phyloP scores from a whole-genome alignment of 1,139 yeast genomes.

The Kurtzmaniella natalensis region DNA sequence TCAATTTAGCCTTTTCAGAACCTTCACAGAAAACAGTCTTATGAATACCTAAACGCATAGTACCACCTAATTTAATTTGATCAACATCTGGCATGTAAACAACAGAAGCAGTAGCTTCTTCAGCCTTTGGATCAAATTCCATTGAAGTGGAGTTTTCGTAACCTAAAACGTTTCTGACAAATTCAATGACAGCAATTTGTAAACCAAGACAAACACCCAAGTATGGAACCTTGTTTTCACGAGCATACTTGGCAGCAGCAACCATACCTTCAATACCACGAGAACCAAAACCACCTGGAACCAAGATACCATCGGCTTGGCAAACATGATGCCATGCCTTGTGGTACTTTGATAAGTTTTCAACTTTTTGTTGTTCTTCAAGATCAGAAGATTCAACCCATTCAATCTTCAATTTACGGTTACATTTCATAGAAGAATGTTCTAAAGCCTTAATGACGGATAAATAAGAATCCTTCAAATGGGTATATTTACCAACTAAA shows the following conservation, averaged over 20 bases:
- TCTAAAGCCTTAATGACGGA: conserved; percentile 94
- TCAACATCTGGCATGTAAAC: conserved; percentile 99
- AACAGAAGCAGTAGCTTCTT: conserved; percentile 71
- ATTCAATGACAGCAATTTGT: conserved; percentile 96
- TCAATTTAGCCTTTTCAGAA: conserved; percentile 67
- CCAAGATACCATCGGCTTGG: conserved; percentile 93
- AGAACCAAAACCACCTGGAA: conserved; percentile 97
- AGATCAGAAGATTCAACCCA: conserved; percentile 96
- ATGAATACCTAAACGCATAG: conserved; percentile 96
- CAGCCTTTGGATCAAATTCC: conserved; percentile 68
- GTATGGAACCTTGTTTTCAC: conserved; percentile 90
- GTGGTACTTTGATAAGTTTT: conserved; percentile 75
- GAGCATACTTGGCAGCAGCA: conserved; percentile 94
- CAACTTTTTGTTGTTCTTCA: conserved; percentile 64
- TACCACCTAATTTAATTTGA: conserved; percentile 94
- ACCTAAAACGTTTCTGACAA: conserved; percentile 77
- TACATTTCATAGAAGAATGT: conserved; percentile 89
- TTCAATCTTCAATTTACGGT: conserved; percentile 75
- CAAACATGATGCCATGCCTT: conserved; percentile 94
- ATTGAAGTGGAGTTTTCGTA: conserved; percentile 68
- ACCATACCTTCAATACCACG: conserved; percentile 99
- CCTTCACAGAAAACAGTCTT: conserved; percentile 75
- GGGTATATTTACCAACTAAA: conserved; percentile 93
- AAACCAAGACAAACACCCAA: conserved; percentile 97
- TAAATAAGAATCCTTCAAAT: conserved; percentile 90